These are phyloP conservation scores for Vishniacozyma victoriae DNA, from an alignment of 768 basidiomycete species.

Conservation along the genomic window DNA sequence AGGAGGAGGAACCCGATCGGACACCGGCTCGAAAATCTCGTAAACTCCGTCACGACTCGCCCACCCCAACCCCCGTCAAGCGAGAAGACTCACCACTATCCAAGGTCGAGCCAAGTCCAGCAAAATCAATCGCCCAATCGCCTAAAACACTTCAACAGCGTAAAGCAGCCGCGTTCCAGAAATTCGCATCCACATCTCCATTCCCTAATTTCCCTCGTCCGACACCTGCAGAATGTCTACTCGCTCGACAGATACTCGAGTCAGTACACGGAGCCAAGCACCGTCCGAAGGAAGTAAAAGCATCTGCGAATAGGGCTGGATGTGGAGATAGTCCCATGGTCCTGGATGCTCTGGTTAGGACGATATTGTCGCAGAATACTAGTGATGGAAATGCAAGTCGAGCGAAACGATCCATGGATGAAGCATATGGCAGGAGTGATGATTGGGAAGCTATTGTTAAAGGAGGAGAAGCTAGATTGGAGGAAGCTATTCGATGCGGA, in stretches of 20 bases:
- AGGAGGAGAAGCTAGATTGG: constrained; percentile 27
- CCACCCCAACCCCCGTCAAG: no score
- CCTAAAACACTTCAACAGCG: background rate
- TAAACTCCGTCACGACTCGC: no score
- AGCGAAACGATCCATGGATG: constrained; percentile 33
- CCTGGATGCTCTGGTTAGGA: constrained; percentile 38
- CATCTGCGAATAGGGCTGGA: constrained; percentile 25
- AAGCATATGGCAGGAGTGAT: constrained; percentile 34
- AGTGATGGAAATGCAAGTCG: constrained; percentile 30
- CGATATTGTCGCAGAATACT: constrained; percentile 38
- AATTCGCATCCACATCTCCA: constrained; percentile 9
- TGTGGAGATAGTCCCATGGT: constrained; percentile 40
- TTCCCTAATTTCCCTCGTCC: constrained; percentile 38
- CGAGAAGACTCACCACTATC: no score
- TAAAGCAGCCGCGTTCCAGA: no score
- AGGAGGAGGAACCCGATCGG: no score
- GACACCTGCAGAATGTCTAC: constrained; percentile 24
- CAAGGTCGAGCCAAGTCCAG: no score
- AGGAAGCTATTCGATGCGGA: constrained; percentile 38
- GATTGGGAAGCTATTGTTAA: constrained; percentile 36
- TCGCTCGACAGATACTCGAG: constrained; percentile 24
- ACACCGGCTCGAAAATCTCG: no score
- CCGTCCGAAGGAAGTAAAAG: constrained; percentile 20
- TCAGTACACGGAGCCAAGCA: constrained; percentile 22
- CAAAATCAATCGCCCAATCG: no score